Evolutionary conservation across 1,139 yeast genomes (phyloP), one percentile per base, ranked within the genome.

Genomic region (Hemisphaericaspora lyxosophila): DNA sequence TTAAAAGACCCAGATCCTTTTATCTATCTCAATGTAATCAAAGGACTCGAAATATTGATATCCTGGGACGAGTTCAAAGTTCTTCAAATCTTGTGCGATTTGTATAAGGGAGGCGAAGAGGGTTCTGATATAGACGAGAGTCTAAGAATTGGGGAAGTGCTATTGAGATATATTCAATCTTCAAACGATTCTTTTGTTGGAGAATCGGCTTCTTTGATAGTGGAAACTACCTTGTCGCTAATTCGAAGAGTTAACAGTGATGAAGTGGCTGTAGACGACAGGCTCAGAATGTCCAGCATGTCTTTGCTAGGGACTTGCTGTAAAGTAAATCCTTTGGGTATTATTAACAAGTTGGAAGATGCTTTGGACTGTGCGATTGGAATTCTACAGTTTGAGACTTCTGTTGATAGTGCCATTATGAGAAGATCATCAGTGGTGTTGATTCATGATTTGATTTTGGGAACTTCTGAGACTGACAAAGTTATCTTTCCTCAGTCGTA

Each of bases 1-100:
- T 61, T 92, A 36, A 73, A 75, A 38, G 95, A 88, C 50, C 73
- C 80, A 0, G 98, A 92, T 45, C 95, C 97, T 0, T 92, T 82
- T 55, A 78, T 92, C 13, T 92, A 87, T 55, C 59, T 92, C 40
- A 90, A 86, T 53, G 85, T 84, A 0, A 85, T 92, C 44, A 88
- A 85, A 51, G 90, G 95, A 0, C 62, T 92, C 18, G 82, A 79
- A 36, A 69, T 74, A 15, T 60, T 90, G 29, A 64, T 83, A 17
- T 75, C 70, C 7, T 51, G 66, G 31, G 65, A 77, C 34, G 68
- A 70, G 11, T 47, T 55, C 2, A 51, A 53, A 4, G 73, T 79
- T 0, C 42, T 81, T 7, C 55, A 60, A 3, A 57, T 60, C 7
- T 52, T 83, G 18, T 44, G 73, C 2, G 52, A 59, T 2, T 54